phyloP scores from a whole-genome alignment of 257 asterid species.

The Osmanthus fragrans region DNA sequence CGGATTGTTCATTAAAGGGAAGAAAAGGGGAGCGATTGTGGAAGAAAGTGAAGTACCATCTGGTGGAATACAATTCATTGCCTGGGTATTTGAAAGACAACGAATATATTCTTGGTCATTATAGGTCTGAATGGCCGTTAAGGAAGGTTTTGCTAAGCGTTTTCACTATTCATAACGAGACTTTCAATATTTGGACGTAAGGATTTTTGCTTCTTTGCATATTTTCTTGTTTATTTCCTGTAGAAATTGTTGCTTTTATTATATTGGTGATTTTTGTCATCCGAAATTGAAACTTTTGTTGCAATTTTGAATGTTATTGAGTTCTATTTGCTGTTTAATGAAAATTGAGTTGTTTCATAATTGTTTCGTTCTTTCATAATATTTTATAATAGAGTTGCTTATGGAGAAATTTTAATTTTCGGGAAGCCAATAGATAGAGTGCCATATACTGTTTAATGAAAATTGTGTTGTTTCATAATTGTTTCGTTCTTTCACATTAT shows the following conservation, averaged over 20 bases:
- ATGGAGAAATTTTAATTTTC: neutral
- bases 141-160: constrained; percentile 76
- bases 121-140: constrained; percentile 91
- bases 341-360: neutral
- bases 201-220: constrained; percentile 26
- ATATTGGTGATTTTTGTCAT: neutral
- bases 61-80: constrained; percentile 90
- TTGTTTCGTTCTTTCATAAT: neutral
- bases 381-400: constrained; percentile 6
- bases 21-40: constrained; percentile 76
- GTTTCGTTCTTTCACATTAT: constrained; percentile 1
- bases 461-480: neutral
- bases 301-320: neutral
- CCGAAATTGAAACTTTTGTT: neutral
- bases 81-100: constrained; percentile 97
- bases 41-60: constrained; percentile 91
- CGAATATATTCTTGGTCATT: constrained; percentile 75
- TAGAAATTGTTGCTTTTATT: neutral
- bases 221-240: neutral
- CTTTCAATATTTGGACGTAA: constrained; percentile 98
- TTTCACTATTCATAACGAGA: constrained; percentile 92
- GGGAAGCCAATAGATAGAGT: neutral
- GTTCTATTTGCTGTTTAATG: neutral
- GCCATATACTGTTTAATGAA: neutral
- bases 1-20: constrained; percentile 28